phyloP scores from a whole-genome alignment of 2,329 filamentous ascomycete genomes.

The Myotisia sp. region DNA sequence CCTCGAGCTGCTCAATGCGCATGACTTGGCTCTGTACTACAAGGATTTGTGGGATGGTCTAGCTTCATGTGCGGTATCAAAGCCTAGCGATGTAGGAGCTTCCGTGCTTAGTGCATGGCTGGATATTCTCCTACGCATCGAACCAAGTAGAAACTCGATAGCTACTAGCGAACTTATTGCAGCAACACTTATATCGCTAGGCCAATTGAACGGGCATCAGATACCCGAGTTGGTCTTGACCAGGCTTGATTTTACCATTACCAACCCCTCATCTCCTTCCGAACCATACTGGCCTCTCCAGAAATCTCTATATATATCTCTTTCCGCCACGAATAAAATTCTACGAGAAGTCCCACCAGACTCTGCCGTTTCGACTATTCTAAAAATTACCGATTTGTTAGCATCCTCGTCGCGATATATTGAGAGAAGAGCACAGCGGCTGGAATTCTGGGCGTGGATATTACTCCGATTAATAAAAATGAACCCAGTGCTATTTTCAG shows the following conservation, averaged over 20 bases:
- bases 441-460: conserved; percentile 22
- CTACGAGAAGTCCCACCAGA: conserved; percentile 17
- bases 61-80: conserved; percentile 22
- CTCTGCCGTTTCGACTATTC: conserved; percentile 17
- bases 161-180: conserved; percentile 20
- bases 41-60: conserved; percentile 26
- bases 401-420: conserved; percentile 13
- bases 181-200: not conserved
- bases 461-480: conserved; percentile 4
- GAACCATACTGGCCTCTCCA: not conserved
- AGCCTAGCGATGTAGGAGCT: conserved; percentile 21
- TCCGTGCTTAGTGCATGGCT: conserved; percentile 22
- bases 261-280: not conserved
- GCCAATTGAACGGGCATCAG: not conserved
- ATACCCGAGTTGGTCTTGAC: not conserved
- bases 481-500: not conserved
- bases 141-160: conserved; percentile 10
- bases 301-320: conserved; percentile 2
- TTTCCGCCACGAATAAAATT: conserved; percentile 10
- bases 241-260: not conserved
- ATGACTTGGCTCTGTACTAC: conserved; percentile 16
- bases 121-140: conserved; percentile 15
- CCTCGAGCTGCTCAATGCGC: conserved; percentile 10
- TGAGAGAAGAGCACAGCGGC: conserved; percentile 10
- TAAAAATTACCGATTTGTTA: conserved; percentile 22